Evolutionary conservation across 345 rosid genomes (phyloP).

Genomic region (Rhizophora mangle): DNA sequence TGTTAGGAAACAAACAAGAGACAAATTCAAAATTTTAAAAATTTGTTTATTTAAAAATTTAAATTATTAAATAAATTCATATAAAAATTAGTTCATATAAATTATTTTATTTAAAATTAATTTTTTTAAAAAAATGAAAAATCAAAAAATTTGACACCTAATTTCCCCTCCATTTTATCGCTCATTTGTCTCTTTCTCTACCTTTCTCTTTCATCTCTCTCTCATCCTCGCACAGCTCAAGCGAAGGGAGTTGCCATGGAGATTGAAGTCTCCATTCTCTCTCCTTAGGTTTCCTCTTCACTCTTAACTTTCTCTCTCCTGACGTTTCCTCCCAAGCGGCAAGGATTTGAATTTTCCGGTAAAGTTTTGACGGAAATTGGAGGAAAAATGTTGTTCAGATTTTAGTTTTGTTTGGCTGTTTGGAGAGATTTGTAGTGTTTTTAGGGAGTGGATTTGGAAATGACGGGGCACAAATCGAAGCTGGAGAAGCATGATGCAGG

Average conservation of each 20-base stretch:
- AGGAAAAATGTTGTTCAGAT: not conserved
- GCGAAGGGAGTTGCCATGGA: constrained; percentile 1
- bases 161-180: constrained; percentile 19
- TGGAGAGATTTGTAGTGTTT: not conserved
- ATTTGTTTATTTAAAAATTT: too few species aligned
- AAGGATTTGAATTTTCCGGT: not conserved
- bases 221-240: constrained; percentile 13
- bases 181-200: constrained; percentile 10
- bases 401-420: not conserved
- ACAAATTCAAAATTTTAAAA: not conserved
- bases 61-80: too few species aligned
- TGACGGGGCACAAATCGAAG: constrained; percentile 29
- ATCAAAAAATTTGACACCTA: not conserved
- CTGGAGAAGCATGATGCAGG: constrained; percentile 60
- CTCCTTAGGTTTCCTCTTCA: constrained; percentile 9
- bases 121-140: not conserved
- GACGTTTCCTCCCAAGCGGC: not conserved
- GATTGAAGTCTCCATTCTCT: constrained; percentile 11
- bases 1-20: not conserved
- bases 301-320: not conserved
- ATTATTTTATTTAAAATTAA: not conserved
- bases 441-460: constrained; percentile 13
- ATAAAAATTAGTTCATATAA: too few species aligned
- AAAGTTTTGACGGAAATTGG: not conserved
- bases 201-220: not conserved